Evolutionary conservation across 192 early-diverging fungal genomes (phyloP).

Genomic region (Allomyces arbusculus): DNA sequence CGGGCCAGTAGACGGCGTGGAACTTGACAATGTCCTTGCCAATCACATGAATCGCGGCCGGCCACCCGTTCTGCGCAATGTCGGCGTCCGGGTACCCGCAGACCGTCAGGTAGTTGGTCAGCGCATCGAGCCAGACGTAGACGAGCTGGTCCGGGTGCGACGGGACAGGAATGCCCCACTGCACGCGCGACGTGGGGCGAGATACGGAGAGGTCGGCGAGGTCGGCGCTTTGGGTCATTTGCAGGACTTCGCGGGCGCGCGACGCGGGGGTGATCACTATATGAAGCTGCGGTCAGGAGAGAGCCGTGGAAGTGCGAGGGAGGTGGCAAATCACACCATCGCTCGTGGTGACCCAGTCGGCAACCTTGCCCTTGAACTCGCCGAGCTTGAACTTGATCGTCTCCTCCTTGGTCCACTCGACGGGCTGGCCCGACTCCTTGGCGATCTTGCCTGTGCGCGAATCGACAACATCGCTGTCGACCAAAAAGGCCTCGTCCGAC

Average conservation of each 20-base stretch:
- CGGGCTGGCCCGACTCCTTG: slow-evolving; percentile 58
- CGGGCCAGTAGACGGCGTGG: slow-evolving; percentile 95
- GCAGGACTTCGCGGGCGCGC: slow-evolving; percentile 41
- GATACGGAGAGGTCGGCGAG: slow-evolving; percentile 72
- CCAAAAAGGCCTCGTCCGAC: slow-evolving; percentile 78
- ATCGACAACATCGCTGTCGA: not conserved
- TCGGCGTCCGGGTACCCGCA: slow-evolving; percentile 45
- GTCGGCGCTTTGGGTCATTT: slow-evolving; percentile 25
- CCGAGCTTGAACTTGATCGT: slow-evolving; percentile 84
- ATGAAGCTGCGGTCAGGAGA: not conserved
- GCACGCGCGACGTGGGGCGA: slow-evolving; percentile 45
- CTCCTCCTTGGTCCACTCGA: slow-evolving; percentile 78
- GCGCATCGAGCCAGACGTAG: slow-evolving; percentile 95
- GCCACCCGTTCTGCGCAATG: slow-evolving; percentile 12
- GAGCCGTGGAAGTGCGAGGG: not conserved
- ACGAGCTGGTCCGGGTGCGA: slow-evolving; percentile 69
- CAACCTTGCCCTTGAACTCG: slow-evolving; percentile 32
- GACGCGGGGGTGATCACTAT: slow-evolving; percentile 42
- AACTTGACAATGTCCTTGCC: slow-evolving; percentile 95
- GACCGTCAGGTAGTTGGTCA: slow-evolving; percentile 78
- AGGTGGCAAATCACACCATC: not conserved
- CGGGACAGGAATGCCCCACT: slow-evolving; percentile 87
- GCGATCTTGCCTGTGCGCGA: slow-evolving; percentile 13
- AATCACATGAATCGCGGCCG: slow-evolving; percentile 64
- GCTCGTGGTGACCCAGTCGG: not conserved